Conservation (phyloP, 2,329 filamentous ascomycete genomes). For the Cercospora nicotianae region DNA sequence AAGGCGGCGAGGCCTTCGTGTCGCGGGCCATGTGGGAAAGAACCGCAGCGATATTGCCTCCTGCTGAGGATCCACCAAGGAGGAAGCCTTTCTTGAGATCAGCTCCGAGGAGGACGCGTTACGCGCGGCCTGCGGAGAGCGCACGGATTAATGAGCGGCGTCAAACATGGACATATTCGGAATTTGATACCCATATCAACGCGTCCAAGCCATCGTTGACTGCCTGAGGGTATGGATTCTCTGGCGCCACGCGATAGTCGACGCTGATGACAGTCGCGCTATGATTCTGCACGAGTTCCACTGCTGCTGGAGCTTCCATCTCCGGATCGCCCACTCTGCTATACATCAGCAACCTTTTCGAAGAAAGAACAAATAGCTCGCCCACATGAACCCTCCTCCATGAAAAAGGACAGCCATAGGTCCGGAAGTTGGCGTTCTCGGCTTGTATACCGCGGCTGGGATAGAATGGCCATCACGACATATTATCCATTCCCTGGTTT, state of each 20-base stretch:
- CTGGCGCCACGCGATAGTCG: conserved; percentile 61
- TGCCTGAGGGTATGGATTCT: conserved; percentile 61
- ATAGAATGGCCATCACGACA: conserved; percentile 7
- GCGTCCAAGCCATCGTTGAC: conserved; percentile 65
- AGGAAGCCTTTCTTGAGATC: conserved; percentile 50
- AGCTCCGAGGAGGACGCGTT: conserved; percentile 44
- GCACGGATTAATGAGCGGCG: background rate
- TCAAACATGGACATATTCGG: background rate
- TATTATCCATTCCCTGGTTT: background rate
- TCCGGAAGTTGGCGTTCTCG: conserved; percentile 13
- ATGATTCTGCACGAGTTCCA: conserved; percentile 51
- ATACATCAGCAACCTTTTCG: background rate
- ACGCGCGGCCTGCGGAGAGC: conserved; percentile 40
- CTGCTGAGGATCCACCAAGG: conserved; percentile 51
- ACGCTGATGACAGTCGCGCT: conserved; percentile 61
- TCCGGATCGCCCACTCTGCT: conserved; percentile 10
- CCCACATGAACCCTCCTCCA: conserved; percentile 39
- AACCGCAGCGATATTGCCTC: conserved; percentile 45
- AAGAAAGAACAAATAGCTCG: background rate
- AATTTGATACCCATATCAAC: conserved; percentile 56
- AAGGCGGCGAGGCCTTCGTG: conserved; percentile 43
- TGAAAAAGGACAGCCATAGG: conserved; percentile 44
- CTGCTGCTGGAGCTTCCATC: conserved; percentile 10
- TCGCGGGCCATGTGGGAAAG: conserved; percentile 46
- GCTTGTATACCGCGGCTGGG: conserved; percentile 10